These are phyloP conservation scores for Pulveroboletus sp. DNA, from an alignment of 768 basidiomycete genomes.

Conservation along the genomic window DNA sequence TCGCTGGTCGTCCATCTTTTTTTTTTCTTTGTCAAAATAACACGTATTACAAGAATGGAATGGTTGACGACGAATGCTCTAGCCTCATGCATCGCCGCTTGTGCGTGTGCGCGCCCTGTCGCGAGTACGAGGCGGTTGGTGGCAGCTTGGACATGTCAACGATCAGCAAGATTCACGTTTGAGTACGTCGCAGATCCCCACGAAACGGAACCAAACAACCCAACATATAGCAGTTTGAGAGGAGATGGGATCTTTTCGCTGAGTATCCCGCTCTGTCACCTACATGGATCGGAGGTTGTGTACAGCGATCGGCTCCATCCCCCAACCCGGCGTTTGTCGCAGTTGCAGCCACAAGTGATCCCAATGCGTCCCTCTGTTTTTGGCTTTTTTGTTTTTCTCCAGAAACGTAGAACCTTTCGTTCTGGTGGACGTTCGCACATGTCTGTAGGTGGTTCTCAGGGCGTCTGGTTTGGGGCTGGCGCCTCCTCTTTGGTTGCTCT, in stretches of 20 bases:
- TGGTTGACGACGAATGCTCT: neutral
- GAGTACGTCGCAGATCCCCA: slow-evolving; percentile 2
- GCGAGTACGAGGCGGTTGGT: neutral
- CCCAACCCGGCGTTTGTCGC: neutral
- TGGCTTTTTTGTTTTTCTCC: too few species aligned
- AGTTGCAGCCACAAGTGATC: neutral
- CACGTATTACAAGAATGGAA: neutral
- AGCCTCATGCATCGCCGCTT: neutral
- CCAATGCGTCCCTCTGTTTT: neutral
- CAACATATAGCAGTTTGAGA: neutral
- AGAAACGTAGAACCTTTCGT: too few species aligned
- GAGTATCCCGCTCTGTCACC: slow-evolving; percentile 10
- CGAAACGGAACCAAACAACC: neutral
- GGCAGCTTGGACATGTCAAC: neutral
- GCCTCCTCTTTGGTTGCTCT: neutral
- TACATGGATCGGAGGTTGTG: neutral
- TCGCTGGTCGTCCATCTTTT: neutral
- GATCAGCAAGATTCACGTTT: slow-evolving; percentile 16
- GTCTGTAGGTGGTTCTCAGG: too few species aligned
- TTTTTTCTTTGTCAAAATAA: neutral
- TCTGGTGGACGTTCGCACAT: too few species aligned
- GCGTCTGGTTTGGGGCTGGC: neutral
- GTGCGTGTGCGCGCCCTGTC: neutral
- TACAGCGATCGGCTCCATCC: neutral
- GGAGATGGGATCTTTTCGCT: slow-evolving; percentile 9